These are phyloP conservation scores for Leucaena leucocephala DNA, from an alignment of 306 rosid genomes.

Conservation along the genomic window DNA sequence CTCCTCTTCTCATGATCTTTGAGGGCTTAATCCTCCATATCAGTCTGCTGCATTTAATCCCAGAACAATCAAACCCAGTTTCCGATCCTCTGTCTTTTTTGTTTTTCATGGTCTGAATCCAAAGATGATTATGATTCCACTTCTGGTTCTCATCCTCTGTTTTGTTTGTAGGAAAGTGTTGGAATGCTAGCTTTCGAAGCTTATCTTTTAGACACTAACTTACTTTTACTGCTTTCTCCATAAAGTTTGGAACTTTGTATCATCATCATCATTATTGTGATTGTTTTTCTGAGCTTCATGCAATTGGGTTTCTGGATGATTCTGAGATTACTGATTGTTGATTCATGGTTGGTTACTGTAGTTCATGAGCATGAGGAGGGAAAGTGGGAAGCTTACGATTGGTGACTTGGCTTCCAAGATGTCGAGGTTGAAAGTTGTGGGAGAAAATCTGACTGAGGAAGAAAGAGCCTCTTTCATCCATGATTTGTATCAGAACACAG, in stretches of 20 bases:
- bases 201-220: background rate
- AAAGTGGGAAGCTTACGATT: slow-evolving; percentile 71
- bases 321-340: slow-evolving; percentile 9
- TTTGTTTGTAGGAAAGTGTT: slow-evolving; percentile 8
- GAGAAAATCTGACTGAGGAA: slow-evolving; percentile 85
- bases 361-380: slow-evolving; percentile 93
- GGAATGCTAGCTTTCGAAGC: slow-evolving; percentile 22
- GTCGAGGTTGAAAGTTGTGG: slow-evolving; percentile 85
- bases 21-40: background rate
- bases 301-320: slow-evolving; percentile 32
- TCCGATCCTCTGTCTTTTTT: background rate
- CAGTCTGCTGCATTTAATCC: background rate
- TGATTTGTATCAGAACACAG: slow-evolving; percentile 72
- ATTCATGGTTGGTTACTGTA: slow-evolving; percentile 38
- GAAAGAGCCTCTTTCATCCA: slow-evolving; percentile 80
- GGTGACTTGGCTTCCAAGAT: slow-evolving; percentile 88
- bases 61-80: background rate
- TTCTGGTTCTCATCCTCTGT: too few species aligned
- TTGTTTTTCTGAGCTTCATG: slow-evolving; percentile 18
- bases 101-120: background rate
- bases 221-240: background rate
- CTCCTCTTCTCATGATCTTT: background rate
- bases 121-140: background rate
- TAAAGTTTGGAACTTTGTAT: slow-evolving; percentile 11
- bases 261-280: background rate